phyloP scores from a whole-genome alignment of 208 protist genomes.

The Phytomonas sp. region DNA sequence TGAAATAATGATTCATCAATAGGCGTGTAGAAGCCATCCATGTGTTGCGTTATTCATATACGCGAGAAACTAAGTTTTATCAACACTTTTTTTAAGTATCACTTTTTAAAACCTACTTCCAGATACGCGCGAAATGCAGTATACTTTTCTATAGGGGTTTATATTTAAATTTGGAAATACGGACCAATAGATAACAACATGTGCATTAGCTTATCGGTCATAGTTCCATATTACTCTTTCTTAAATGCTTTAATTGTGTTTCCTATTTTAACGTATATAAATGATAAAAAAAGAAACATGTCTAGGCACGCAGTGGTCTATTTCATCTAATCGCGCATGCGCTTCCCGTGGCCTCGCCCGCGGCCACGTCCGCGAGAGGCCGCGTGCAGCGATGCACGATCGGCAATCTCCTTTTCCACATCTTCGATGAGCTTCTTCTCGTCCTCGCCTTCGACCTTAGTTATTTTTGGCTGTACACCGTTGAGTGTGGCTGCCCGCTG shows the following conservation, averaged over 20 bases:
- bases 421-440: slow-evolving; percentile 60
- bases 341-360: slow-evolving; percentile 31
- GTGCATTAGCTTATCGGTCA: not conserved
- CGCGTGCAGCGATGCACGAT: slow-evolving; percentile 44
- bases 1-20: not conserved
- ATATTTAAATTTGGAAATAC: not conserved
- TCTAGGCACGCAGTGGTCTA: not conserved
- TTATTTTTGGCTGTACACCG: slow-evolving; percentile 54
- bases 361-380: slow-evolving; percentile 29
- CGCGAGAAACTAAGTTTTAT: not conserved
- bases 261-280: not conserved
- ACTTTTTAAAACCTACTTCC: not conserved
- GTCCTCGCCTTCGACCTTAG: slow-evolving; percentile 54
- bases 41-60: not conserved
- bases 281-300: not conserved
- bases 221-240: not conserved
- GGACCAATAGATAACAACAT: not conserved
- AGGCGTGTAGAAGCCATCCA: not conserved
- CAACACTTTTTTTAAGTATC: not conserved
- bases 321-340: slow-evolving; percentile 5
- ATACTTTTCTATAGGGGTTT: not conserved
- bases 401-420: slow-evolving; percentile 78
- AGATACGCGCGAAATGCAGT: not conserved
- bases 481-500: slow-evolving; percentile 68
- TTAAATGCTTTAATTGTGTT: not conserved